Conservation (phyloP, 1,284 basidiomycete species). For the Pyrrhoderma lamaoense region DNA sequence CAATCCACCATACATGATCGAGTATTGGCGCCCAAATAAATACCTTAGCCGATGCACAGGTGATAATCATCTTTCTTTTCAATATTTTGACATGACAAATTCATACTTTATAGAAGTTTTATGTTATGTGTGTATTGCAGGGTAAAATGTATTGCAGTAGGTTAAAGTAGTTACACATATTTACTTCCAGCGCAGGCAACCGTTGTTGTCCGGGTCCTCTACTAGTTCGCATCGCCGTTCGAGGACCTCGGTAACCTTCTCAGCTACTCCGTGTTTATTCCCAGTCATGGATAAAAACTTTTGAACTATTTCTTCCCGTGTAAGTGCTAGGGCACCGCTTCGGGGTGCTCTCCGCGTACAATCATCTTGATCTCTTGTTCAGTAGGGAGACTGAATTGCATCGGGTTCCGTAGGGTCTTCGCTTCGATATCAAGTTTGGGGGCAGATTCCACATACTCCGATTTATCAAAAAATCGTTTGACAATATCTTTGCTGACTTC, state of each 20-base stretch:
- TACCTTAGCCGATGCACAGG: conserved; percentile 8
- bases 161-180: not conserved
- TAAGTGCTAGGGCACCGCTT: conserved; percentile 53
- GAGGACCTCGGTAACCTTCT: conserved; percentile 71
- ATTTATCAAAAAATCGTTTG: conserved; percentile 54
- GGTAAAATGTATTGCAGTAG: too few relatives aligned
- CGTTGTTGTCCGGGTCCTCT: conserved; percentile 47
- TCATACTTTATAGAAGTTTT: too few relatives aligned
- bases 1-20: conserved; percentile 5
- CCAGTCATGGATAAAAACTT: conserved; percentile 39
- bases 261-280: conserved; percentile 63
- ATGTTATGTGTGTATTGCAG: too few relatives aligned
- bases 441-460: conserved; percentile 37
- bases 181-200: conserved; percentile 48
- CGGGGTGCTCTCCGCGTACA: conserved; percentile 51
- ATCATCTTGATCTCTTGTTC: conserved; percentile 58
- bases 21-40: not conserved
- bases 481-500: conserved; percentile 52
- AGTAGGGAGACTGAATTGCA: conserved; percentile 57
- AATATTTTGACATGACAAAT: too few relatives aligned
- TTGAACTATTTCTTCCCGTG: conserved; percentile 51
- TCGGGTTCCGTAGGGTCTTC: conserved; percentile 28
- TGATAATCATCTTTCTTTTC: conserved; percentile 4
- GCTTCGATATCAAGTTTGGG: conserved; percentile 43
- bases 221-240: conserved; percentile 51